Evolutionary conservation across 1,139 yeast genomes (phyloP), one percentile per base, ranked within the genome.

Genomic region (Debaryomyces fabryi): DNA sequence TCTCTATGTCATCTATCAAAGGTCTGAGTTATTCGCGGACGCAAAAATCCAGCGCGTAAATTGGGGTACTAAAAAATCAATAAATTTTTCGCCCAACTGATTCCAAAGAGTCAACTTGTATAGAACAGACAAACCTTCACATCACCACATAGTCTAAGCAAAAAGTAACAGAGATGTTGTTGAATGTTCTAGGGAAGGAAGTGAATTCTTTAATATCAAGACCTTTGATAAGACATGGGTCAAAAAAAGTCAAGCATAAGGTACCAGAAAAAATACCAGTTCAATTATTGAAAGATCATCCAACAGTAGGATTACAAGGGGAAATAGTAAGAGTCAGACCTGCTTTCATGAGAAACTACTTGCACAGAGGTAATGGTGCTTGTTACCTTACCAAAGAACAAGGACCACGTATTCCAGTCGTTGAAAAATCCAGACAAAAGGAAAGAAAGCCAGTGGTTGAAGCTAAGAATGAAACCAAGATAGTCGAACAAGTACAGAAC

Each of bases 261-360:
- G 47, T 50, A 9, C 52, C 61, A n/a, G 52, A 80, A 56, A 79
- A 80, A 60, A 79, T 85, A 30, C 69, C 76, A 30, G 91, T 91
- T 7, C 97, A 91, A 68, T 73, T 90, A 30, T 73, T 89, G 52
- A 78, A 76, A 58, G 88, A 88, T 59, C 78, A 84, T 60, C 80
- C 83, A 34, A 78, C 76, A 9, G 66, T 82, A 49, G 90, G 89
- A n/a, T 72, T 68, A 37, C 64, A 65, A 44, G 97, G 97, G 25
- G 87, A 91, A 69, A 76, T 91, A 40, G 78, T 88, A 23, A 71
- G 79, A 36, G 97, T 90, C n/a, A 78, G 82, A 52, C 89, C 96
- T 30, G 88, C 93, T 15, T 76, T 81, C 51, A 91, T 91, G 97
- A 81, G 93, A 64, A 88, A 88, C 68, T 81, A 72, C 58, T 76